Percentiles rank a stretch among this genome's conserved stretches.
These are phyloP conservation scores for Cornus suecica DNA, from an alignment of 148 eudicot genomes.

Conservation along the genomic window DNA sequence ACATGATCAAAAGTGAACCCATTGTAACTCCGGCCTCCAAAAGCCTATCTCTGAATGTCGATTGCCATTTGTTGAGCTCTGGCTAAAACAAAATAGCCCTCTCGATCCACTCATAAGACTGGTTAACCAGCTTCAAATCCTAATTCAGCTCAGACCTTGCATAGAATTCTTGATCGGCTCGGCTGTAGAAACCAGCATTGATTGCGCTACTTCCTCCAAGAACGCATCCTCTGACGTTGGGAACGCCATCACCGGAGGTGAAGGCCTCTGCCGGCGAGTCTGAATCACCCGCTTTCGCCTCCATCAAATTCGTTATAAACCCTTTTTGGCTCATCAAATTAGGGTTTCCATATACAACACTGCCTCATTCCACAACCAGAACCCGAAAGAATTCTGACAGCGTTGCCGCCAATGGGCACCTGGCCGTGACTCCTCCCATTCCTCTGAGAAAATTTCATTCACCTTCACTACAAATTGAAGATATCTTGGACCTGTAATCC, in stretches of 20 bases:
- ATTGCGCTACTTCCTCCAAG: constrained; percentile 96
- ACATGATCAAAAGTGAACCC: constrained; percentile 69
- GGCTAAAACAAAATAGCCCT: constrained; percentile 76
- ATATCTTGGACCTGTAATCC: constrained; percentile 72
- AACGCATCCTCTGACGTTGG: constrained; percentile 87
- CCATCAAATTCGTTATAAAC: constrained; percentile 51
- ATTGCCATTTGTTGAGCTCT: constrained; percentile 69
- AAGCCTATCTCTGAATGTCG: constrained; percentile 66
- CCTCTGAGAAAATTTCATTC: constrained; percentile 60
- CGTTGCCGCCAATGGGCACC: constrained; percentile 89
- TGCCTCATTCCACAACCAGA: constrained; percentile 78
- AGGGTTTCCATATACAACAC: constrained; percentile 59
- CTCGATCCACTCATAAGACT: constrained; percentile 86
- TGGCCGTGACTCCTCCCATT: constrained; percentile 89
- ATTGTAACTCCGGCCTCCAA: constrained; percentile 73
- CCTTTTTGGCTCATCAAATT: constrained; percentile 78
- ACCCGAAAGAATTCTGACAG: constrained; percentile 56
- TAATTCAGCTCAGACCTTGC: constrained; percentile 47
- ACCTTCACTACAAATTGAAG: constrained; percentile 63
- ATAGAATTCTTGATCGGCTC: constrained; percentile 73
- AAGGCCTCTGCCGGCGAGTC: constrained; percentile 82
- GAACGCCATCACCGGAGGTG: constrained; percentile 90
- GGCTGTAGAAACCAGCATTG: constrained; percentile 85
- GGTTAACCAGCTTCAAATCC: constrained; percentile 57
- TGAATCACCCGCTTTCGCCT: constrained; percentile 37